Base-by-base conservation (phyloP, 768 basidiomycete genomes). In the Suillus spraguei region DNA sequence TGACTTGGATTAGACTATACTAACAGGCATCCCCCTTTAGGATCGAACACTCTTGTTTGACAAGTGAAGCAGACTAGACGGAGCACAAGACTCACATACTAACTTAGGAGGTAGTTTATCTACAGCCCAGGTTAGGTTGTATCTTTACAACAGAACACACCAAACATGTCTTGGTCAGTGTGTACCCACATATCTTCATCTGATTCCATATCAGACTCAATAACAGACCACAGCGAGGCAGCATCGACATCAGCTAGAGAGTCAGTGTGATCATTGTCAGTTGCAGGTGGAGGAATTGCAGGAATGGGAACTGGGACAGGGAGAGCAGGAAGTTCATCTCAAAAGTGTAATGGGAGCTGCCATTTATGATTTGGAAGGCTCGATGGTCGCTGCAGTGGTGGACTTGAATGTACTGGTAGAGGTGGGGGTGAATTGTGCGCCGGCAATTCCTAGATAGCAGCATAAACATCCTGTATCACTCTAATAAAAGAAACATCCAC, bases 101-200 rank as follows among this genome's bases (percentile, higher is more conserved):
- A n/a, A n/a, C n/a, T n/a, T n/a, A n/a, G n/a, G n/a, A n/a, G n/a
- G n/a, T n/a, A n/a, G n/a, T n/a, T n/a, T n/a, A n/a, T n/a, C n/a
- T n/a, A n/a, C n/a, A n/a, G n/a, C n/a, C n/a, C n/a, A n/a, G n/a
- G n/a, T n/a, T n/a, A n/a, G n/a, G n/a, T n/a, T n/a, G n/a, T n/a
- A n/a, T n/a, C n/a, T n/a, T n/a, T n/a, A n/a, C n/a, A n/a, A 7
- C 22, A n/a, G 35, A 61, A 61, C 0, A n/a, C 7, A 4, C 47
- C 60, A 49, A 66, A 33, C 24, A 72, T 73, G 6, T 68, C 63
- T 0, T 42, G 62, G 24, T 71, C 66, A 0, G 71, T 54, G 8
- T 74, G 52, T 5, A 67, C 9, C 24, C 38, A 32, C 69, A 70
- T 68, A 2, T 65, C 55, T 6, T 6, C 67, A 22, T 75, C 47